phyloP scores from a whole-genome alignment of 2,329 filamentous ascomycete species.

The Colletotrichum noveboracense region DNA sequence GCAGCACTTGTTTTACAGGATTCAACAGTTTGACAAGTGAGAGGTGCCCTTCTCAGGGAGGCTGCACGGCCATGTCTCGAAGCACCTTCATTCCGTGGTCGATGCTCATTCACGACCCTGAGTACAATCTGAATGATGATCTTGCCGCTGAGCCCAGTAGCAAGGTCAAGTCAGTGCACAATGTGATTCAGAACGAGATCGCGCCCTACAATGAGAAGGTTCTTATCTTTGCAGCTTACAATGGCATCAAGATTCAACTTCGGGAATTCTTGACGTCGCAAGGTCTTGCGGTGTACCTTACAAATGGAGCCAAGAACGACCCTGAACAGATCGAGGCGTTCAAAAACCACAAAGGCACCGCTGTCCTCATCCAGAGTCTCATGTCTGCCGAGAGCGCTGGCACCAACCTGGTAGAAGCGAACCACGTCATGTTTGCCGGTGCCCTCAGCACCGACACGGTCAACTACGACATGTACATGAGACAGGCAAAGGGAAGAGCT shows the following conservation, averaged over 20 bases:
- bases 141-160: neutral
- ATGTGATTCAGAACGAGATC: slow-evolving; percentile 26
- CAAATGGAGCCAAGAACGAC: neutral
- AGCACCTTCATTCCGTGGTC: neutral
- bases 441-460: slow-evolving; percentile 36
- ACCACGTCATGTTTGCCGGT: slow-evolving; percentile 46
- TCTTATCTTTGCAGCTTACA: slow-evolving; percentile 43
- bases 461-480: slow-evolving; percentile 38
- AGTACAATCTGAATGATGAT: neutral
- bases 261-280: neutral
- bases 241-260: slow-evolving; percentile 31
- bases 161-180: slow-evolving; percentile 29
- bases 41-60: neutral
- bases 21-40: neutral
- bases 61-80: neutral
- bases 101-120: neutral
- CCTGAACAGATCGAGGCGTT: slow-evolving; percentile 27
- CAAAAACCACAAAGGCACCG: slow-evolving; percentile 27
- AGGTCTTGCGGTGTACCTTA: slow-evolving; percentile 23
- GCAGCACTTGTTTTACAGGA: neutral
- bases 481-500: slow-evolving; percentile 44
- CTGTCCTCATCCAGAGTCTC: slow-evolving; percentile 41
- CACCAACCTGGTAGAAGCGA: slow-evolving; percentile 45
- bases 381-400: slow-evolving; percentile 44
- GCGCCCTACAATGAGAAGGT: slow-evolving; percentile 24